Base-by-base conservation (phyloP, 1,284 basidiomycete species). In the Trametes polyzona region DNA sequence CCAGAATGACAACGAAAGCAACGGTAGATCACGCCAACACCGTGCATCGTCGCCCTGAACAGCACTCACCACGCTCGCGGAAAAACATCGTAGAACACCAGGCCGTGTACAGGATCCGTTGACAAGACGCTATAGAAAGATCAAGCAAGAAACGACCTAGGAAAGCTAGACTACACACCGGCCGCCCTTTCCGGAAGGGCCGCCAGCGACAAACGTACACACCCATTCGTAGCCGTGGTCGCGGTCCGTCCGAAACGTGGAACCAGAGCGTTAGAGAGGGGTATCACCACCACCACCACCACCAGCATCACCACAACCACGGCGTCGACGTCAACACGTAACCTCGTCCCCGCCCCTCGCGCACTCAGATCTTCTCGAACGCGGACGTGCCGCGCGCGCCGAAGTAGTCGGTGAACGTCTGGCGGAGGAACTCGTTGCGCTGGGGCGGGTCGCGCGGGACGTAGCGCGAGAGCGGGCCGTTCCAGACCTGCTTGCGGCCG, bases 401-500 rank as follows among this genome's bases (percentile, higher is more conserved):
- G 29, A 63, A 63, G 54, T 63, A 63, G 62, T 63, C 62, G 19
- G 59, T 63, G 54, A 54, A 29, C 16, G 62, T 63, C 52, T 58
- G 48, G 14, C 59, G 58, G 41, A 36, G 12, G 36, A 56, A 52
- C n/a, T 52, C 40, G 48, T 40, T 47, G 16, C 58, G 53, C 26
- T 30, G 47, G 24, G 49, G 23, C 12, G 36, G 21, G 47, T 55
- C 48, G 29, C 61, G 65, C 26, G 67, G 65, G 33, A 58, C 69
- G 68, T 80, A 86, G 51, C 78, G 76, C 12, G 81, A 81, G 47
- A 86, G 72, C 16, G 83, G 73, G 59, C 73, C 76, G 43, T 69
- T 63, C 78, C 82, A 83, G 63, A 85, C 71, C 63, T 83, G 79
- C 47, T 74, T 78, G 68, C 80, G 71, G 42, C 83, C 83, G 30